Evolutionary conservation across 768 basidiomycete genomes (phyloP).

Genomic region (Lenzites betulinus): DNA sequence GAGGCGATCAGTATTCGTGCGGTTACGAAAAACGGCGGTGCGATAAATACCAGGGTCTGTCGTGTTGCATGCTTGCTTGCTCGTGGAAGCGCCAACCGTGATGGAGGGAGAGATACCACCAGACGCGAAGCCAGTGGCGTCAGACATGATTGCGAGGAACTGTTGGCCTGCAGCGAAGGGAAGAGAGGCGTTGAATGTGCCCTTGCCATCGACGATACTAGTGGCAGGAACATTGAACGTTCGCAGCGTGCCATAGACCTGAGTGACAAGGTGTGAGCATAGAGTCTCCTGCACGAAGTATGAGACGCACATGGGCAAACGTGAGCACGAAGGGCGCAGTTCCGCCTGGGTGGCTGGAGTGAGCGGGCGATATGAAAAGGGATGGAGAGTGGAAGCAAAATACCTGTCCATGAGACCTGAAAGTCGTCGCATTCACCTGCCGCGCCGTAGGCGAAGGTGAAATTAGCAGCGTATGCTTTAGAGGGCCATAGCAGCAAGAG

Average conservation of each 20-base stretch:
- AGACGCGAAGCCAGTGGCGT: conserved; percentile 65
- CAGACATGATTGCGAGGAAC: conserved; percentile 68
- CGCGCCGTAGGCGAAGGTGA: conserved; percentile 52
- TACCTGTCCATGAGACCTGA: conserved; percentile 65
- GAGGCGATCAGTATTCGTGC: background rate
- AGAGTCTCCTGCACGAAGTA: background rate
- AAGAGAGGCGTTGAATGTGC: conserved; percentile 51
- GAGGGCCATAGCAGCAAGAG: conserved; percentile 24
- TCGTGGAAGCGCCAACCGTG: conserved; percentile 1
- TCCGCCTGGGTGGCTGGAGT: conserved; percentile 48
- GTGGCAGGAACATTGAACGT: conserved; percentile 56
- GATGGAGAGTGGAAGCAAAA: background rate
- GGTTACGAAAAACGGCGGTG: background rate
- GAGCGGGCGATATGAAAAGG: background rate
- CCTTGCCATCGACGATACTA: conserved; percentile 55
- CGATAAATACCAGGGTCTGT: conserved; percentile 1
- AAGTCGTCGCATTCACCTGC: conserved; percentile 66
- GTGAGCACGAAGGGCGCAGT: conserved; percentile 50
- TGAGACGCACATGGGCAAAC: conserved; percentile 51
- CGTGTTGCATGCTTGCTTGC: conserved; percentile 2
- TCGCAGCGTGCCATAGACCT: conserved; percentile 56
- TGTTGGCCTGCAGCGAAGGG: conserved; percentile 40
- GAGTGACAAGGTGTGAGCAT: conserved; percentile 12
- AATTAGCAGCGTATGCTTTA: conserved; percentile 30
- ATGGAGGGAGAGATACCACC: conserved; percentile 36